A percentile compares a stretch with the other conserved stretches of the same genome.
Conservation (phyloP, 176 grass and related monocot genomes). For the Avena eriantha region DNA sequence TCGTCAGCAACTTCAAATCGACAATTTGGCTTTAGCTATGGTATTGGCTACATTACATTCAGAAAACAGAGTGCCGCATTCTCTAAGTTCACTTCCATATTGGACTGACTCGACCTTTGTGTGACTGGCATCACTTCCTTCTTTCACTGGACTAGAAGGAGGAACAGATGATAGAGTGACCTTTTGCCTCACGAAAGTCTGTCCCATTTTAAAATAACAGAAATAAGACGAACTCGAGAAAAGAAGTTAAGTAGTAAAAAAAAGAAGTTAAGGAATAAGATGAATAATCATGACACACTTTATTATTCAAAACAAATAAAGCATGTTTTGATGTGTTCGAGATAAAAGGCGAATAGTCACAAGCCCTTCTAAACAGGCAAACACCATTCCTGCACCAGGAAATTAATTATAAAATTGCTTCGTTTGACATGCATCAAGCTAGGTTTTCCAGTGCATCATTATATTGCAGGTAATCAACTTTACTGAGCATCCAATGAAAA, state of each 20-base stretch:
- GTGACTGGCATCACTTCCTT: conserved; percentile 55
- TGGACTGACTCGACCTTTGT: conserved; percentile 55
- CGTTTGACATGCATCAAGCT: conserved; percentile 9
- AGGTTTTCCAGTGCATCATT: conserved; percentile 1
- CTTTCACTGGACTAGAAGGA: conserved; percentile 60
- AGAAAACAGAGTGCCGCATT: conserved; percentile 61
- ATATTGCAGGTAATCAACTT: conserved; percentile 33
- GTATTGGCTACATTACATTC: conserved; percentile 65
- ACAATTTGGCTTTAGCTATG: conserved; percentile 43
- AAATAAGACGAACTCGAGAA: conserved; percentile 44
- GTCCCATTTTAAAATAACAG: conserved; percentile 64
- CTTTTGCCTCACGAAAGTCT: conserved; percentile 99
- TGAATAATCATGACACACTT: conserved; percentile 9
- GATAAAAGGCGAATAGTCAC: conserved; percentile 7
- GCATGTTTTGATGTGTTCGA: neutral
- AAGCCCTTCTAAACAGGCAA: conserved; percentile 27
- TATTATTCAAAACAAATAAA: conserved; percentile 32
- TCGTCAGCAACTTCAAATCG: conserved; percentile 31
- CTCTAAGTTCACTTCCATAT: conserved; percentile 72
- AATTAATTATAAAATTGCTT: conserved; percentile 21
- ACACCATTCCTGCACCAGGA: neutral
- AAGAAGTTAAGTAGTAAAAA: conserved; percentile 26
- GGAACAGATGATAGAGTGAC: conserved; percentile 68
- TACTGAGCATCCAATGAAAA: conserved; percentile 18
- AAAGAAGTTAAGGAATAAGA: neutral